A percentile compares a stretch with the other conserved stretches of the same genome.
Conservation (phyloP, 2,329 filamentous ascomycete genomes). For the Trichophyton benhamiae region DNA sequence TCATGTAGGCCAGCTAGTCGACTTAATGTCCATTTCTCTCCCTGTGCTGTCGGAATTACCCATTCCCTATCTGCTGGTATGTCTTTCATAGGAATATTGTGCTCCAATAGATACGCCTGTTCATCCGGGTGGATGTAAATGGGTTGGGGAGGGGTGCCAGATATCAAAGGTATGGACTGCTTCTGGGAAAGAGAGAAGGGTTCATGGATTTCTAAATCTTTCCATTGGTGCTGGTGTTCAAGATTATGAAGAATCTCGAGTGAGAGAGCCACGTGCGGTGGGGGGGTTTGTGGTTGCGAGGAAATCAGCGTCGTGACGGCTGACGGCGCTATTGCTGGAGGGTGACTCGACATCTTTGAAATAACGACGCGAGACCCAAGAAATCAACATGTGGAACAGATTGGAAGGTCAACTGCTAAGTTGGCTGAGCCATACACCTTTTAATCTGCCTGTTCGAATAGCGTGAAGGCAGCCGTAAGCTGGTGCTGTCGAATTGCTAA, state of each 20-base stretch:
- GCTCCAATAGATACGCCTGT: slow-evolving; percentile 47
- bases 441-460: neutral
- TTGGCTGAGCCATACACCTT: neutral
- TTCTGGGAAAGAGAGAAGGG: slow-evolving; percentile 19
- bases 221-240: slow-evolving; percentile 51
- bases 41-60: slow-evolving; percentile 46
- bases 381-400: neutral
- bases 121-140: slow-evolving; percentile 54
- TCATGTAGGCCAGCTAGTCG: slow-evolving; percentile 47
- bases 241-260: slow-evolving; percentile 52
- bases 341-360: neutral
- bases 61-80: slow-evolving; percentile 43
- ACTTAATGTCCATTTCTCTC: slow-evolving; percentile 48
- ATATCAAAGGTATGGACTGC: slow-evolving; percentile 41
- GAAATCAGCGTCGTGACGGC: slow-evolving; percentile 32
- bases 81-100: slow-evolving; percentile 36
- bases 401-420: neutral
- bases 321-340: slow-evolving; percentile 18
- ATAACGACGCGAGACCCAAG: neutral
- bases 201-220: slow-evolving; percentile 42
- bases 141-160: slow-evolving; percentile 48
- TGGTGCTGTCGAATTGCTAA: neutral
- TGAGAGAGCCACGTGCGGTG: slow-evolving; percentile 36
- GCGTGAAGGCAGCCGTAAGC: neutral
- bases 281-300: slow-evolving; percentile 16